Percentiles rank a stretch among this genome's conserved stretches.
These are phyloP conservation scores for Zoysia matrella DNA, from an alignment of 202 grass and related monocot genomes.

Conservation along the genomic window DNA sequence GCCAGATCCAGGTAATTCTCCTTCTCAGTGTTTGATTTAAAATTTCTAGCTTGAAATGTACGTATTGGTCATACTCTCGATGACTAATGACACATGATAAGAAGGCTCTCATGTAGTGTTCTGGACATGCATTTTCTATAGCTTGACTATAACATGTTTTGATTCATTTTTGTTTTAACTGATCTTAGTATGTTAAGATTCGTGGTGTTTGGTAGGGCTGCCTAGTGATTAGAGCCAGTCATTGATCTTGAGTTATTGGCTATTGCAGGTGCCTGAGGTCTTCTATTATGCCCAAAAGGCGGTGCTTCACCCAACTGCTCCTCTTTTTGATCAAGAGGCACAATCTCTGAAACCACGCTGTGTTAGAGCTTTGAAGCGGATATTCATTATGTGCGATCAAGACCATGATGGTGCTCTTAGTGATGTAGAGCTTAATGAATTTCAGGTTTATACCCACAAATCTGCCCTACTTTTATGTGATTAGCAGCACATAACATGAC, in stretches of 20 bases:
- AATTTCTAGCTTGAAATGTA: not conserved
- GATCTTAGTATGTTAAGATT: not conserved
- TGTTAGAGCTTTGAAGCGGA: constrained; percentile 84
- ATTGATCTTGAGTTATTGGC: too few relatives aligned
- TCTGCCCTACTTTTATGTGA: not conserved
- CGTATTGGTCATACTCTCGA: not conserved
- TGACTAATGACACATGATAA: not conserved
- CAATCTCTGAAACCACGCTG: constrained; percentile 90
- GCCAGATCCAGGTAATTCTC: constrained; percentile 84
- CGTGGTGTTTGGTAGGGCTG: not conserved
- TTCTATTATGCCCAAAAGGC: constrained; percentile 96
- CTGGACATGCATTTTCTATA: too few relatives aligned
- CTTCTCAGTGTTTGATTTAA: not conserved
- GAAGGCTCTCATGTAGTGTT: too few relatives aligned
- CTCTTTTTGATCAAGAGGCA: constrained; percentile 89
- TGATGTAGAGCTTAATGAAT: constrained; percentile 43
- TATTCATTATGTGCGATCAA: constrained; percentile 86
- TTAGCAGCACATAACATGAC: not conserved
- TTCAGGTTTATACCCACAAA: constrained; percentile 65
- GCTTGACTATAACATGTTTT: too few relatives aligned
- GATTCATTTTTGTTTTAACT: too few relatives aligned
- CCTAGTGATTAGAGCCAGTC: too few relatives aligned
- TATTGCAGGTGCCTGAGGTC: constrained; percentile 74
- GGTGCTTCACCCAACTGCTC: constrained; percentile 93
- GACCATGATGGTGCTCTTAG: constrained; percentile 84